phyloP scores from a whole-genome alignment of 768 basidiomycete species.

The Boletus sp. region DNA sequence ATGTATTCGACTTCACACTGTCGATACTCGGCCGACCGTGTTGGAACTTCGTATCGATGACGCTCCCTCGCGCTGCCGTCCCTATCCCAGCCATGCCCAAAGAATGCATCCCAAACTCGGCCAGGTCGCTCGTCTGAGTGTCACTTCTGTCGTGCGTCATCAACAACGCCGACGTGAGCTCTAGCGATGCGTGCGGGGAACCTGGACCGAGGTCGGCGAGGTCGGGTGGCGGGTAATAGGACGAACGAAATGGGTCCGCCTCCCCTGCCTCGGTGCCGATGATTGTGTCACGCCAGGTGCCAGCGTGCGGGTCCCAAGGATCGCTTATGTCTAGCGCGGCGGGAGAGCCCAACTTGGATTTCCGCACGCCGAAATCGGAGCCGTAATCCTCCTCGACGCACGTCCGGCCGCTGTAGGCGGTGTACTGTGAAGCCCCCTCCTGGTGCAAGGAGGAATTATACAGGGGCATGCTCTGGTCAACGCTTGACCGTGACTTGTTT shows the following conservation, averaged over 20 bases:
- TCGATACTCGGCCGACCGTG: constrained; percentile 14
- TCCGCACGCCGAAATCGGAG: constrained; percentile 12
- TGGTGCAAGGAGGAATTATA: constrained; percentile 39
- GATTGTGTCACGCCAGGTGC: constrained; percentile 30
- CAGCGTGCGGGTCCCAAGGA: constrained; percentile 25
- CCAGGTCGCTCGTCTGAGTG: constrained; percentile 13
- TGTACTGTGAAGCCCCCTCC: constrained; percentile 10
- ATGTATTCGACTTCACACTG: constrained; percentile 7
- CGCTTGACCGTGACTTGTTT: constrained; percentile 25
- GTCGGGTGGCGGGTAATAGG: constrained; percentile 5
- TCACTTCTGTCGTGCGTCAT: constrained; percentile 27
- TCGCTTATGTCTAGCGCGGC: constrained; percentile 12
- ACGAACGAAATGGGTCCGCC: constrained; percentile 9
- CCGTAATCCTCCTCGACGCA: constrained; percentile 6
- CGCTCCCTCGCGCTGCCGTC: constrained; percentile 38
- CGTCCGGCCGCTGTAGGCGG: not conserved
- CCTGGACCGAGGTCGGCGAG: not conserved
- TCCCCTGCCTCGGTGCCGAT: constrained; percentile 27
- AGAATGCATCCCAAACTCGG: constrained; percentile 20
- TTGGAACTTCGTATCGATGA: constrained; percentile 16
- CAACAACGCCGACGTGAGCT: constrained; percentile 32
- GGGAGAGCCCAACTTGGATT: constrained; percentile 1
- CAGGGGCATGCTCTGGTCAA: constrained; percentile 34
- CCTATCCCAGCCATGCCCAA: constrained; percentile 47
- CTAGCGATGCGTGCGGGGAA: constrained; percentile 30